Base-by-base conservation (phyloP, 192 early-diverging fungal genomes). In the Kappamyces sp. region DNA sequence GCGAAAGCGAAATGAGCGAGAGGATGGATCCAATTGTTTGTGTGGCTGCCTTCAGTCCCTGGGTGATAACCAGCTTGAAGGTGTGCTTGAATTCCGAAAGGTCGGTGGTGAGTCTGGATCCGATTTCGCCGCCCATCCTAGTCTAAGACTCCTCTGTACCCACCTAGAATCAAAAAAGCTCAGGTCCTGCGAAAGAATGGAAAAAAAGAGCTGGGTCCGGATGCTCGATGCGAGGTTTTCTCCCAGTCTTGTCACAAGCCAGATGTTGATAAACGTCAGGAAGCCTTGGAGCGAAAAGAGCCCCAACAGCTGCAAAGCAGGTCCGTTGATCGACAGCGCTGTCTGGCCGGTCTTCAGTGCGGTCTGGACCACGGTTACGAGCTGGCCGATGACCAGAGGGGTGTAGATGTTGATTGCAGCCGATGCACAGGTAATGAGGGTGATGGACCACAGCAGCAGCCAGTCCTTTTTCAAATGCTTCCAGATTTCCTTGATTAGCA, bases 1-100 rank as follows among this genome's bases (percentile, higher is more conserved):
- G 65, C n/a, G 71, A 73, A 9, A 73, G 32, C 6, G 49, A 32
- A 3, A 73, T 12, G 1, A 73, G 47, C 7, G 69, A 66, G n/a
- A 68, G 39, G 3, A 42, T 15, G 7, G 71, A 61, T 33, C 72
- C 72, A 15, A 69, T 52, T 37, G 72, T 68, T 58, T 73, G 71
- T 1, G 71, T 59, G 10, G 51, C 7, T 46, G 65, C 66, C 58
- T 73, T 73, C 51, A 73, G 51, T n/a, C 71, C 71, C 47, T 71
- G 70, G 9, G 70, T 71, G 31, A 71, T 49, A 5, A 67, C 60
- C 2, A 64, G 61, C 36, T 71, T 71, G 42, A 71, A 71, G 13
- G 70, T 71, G 51, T 65, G 61, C 51, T 73, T 73, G 42, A 73
- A 73, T 43, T 73, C 71, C 12, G 69, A 35, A 4, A 73, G 41